phyloP scores from a whole-genome alignment of 1,284 basidiomycete genomes.

The Apiotrichum montevideense region DNA sequence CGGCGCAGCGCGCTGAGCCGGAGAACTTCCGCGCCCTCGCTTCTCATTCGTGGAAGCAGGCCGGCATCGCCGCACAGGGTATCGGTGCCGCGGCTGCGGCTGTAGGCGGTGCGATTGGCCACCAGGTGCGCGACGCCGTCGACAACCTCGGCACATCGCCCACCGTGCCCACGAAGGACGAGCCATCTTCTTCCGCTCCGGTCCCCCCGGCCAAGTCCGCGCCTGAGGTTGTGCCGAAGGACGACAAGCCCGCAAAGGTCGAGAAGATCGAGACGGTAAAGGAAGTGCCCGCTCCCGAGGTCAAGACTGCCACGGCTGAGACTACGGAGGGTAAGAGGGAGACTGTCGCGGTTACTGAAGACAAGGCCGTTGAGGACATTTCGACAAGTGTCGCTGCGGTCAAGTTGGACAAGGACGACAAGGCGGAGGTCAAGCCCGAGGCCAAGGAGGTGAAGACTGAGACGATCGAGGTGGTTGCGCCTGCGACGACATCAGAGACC shows the following conservation, averaged over 20 bases:
- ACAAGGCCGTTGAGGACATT: conserved; percentile 1
- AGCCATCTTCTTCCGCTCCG: not conserved
- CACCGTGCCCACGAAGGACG: conserved; percentile 3
- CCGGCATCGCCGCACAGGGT: conserved; percentile 37
- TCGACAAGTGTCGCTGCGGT: not conserved
- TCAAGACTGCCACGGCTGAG: not conserved
- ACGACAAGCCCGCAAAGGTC: too few species aligned
- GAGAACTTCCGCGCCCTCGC: conserved; percentile 18
- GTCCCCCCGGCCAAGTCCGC: not conserved
- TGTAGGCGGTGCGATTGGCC: conserved; percentile 33
- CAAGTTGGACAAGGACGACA: not conserved
- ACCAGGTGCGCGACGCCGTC: conserved; percentile 35
- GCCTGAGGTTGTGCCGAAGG: too few species aligned
- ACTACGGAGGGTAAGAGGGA: not conserved
- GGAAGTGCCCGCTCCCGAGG: not conserved
- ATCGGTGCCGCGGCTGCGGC: conserved; percentile 31
- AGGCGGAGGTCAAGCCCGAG: not conserved
- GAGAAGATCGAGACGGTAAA: too few species aligned
- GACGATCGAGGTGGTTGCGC: not conserved
- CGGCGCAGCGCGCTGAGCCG: not conserved
- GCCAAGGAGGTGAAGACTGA: not conserved
- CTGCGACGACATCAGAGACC: too few species aligned
- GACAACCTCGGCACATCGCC: conserved; percentile 12
- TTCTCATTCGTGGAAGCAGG: conserved; percentile 40
- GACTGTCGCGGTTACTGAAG: not conserved